phyloP scores from a whole-genome alignment of 208 protist genomes.

The Trypanosoma lewisi region DNA sequence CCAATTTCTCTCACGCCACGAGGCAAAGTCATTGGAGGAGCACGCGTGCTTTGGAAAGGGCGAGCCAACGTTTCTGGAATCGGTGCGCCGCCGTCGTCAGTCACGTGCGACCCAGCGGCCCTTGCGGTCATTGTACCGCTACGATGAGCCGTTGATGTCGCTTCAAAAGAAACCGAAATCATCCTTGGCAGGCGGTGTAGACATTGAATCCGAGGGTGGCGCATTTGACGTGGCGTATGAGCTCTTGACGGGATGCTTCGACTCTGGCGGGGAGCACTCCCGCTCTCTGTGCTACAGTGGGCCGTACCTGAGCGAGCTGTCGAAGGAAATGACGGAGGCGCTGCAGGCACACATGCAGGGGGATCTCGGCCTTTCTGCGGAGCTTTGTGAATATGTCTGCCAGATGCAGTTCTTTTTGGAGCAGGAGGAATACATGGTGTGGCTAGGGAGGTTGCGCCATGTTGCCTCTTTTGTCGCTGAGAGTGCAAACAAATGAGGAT shows the following conservation, averaged over 20 bases:
- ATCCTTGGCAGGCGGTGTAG: not conserved
- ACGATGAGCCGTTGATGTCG: slow-evolving; percentile 12
- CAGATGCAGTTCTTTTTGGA: slow-evolving; percentile 84
- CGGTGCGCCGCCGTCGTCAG: slow-evolving; percentile 25
- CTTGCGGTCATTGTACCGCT: not conserved
- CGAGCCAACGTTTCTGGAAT: slow-evolving; percentile 57
- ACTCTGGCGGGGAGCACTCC: slow-evolving; percentile 45
- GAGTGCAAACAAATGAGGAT: not conserved
- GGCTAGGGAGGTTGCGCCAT: slow-evolving; percentile 60
- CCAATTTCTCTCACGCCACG: slow-evolving; percentile 58
- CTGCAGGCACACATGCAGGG: slow-evolving; percentile 58
- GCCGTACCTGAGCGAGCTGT: slow-evolving; percentile 74
- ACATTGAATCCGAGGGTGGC: not conserved
- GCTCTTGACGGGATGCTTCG: slow-evolving; percentile 38
- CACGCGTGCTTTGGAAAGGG: slow-evolving; percentile 56
- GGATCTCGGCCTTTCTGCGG: slow-evolving; percentile 48
- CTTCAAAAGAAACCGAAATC: not conserved
- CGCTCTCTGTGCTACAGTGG: slow-evolving; percentile 64
- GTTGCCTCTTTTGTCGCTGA: slow-evolving; percentile 26
- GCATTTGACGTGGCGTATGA: slow-evolving; percentile 10
- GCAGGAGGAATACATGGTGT: slow-evolving; percentile 84
- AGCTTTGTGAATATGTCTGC: slow-evolving; percentile 79
- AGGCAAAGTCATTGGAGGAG: slow-evolving; percentile 52
- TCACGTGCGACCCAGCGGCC: not conserved
- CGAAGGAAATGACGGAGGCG: slow-evolving; percentile 57